Conservation (phyloP, 192 early-diverging fungal species). For the Kappamyces sp. region DNA sequence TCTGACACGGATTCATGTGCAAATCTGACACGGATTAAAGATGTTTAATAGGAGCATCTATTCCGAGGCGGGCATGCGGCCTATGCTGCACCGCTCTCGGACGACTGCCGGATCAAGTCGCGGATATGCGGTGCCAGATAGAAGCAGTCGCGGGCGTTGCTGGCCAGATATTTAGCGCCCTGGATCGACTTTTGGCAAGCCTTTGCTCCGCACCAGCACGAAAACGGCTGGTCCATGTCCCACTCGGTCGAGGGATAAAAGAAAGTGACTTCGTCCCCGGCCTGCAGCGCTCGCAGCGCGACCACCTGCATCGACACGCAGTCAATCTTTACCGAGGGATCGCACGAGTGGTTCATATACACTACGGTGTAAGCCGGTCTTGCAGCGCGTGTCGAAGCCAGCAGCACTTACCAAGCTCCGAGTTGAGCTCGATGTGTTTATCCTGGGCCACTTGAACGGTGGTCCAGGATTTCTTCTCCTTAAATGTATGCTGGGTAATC, state of each 20-base stretch:
- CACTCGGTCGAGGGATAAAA: conserved; percentile 46
- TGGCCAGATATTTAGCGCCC: conserved; percentile 22
- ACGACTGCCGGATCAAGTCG: too few species aligned
- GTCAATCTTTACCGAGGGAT: conserved; percentile 28
- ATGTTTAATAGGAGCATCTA: too few species aligned
- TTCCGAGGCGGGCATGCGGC: too few species aligned
- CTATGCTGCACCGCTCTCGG: too few species aligned
- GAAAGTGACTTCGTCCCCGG: conserved; percentile 39
- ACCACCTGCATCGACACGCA: conserved; percentile 16
- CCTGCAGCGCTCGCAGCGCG: conserved; percentile 24
- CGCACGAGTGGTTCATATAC: conserved; percentile 40
- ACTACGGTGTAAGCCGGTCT: conserved; percentile 21
- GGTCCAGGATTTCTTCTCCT: conserved; percentile 23
- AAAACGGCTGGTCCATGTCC: conserved; percentile 42
- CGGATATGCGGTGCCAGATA: too few species aligned
- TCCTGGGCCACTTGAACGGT: conserved; percentile 27
- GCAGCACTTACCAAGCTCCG: conserved; percentile 16
- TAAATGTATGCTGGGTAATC: conserved; percentile 17
- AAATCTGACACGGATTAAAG: too few species aligned
- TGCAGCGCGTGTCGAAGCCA: too few species aligned
- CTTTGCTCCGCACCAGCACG: conserved; percentile 42
- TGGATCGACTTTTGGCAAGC: conserved; percentile 11
- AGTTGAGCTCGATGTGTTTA: conserved; percentile 34
- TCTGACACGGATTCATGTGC: too few species aligned
- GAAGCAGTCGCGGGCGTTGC: too few species aligned